These are phyloP conservation scores for Haplosporangium gracile DNA, from an alignment of 192 early-diverging fungal species.

Conservation along the genomic window DNA sequence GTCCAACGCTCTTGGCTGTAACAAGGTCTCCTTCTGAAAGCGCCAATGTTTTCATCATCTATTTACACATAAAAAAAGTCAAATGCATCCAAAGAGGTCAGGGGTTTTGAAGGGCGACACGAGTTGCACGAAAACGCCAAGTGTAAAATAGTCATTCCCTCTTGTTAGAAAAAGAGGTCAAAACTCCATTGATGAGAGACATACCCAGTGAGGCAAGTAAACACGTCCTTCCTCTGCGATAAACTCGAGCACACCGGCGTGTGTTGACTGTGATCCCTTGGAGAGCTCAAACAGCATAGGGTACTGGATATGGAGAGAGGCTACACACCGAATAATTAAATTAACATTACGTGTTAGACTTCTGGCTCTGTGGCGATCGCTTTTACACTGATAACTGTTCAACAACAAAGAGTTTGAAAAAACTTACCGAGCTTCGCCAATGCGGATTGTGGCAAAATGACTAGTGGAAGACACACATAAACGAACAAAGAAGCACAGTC, in stretches of 20 bases:
- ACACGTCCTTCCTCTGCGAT: constrained; percentile 96
- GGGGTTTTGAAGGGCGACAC: not conserved
- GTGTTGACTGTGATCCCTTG: constrained; percentile 73
- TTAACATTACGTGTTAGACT: not conserved
- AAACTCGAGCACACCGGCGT: constrained; percentile 99
- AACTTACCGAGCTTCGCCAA: constrained; percentile 38
- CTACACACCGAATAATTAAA: constrained; percentile 43
- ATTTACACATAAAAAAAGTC: not conserved
- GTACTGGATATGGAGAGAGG: constrained; percentile 88
- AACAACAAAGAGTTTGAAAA: not conserved
- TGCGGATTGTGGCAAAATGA: constrained; percentile 84
- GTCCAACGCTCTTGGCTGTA: constrained; percentile 79
- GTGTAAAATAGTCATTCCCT: not conserved
- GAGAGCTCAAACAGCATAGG: constrained; percentile 93
- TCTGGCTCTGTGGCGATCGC: not conserved
- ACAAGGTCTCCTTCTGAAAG: constrained; percentile 84
- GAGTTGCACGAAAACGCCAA: not conserved
- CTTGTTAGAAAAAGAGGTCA: not conserved
- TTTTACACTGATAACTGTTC: not conserved
- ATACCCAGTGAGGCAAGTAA: constrained; percentile 96
- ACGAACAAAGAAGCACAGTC: not conserved
- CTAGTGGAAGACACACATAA: constrained; percentile 51
- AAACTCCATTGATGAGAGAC: not conserved
- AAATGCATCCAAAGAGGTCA: not conserved
- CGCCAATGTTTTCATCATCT: constrained; percentile 94